Base-by-base conservation (phyloP, 768 basidiomycete species). In the Hydnomerulius pinastri region DNA sequence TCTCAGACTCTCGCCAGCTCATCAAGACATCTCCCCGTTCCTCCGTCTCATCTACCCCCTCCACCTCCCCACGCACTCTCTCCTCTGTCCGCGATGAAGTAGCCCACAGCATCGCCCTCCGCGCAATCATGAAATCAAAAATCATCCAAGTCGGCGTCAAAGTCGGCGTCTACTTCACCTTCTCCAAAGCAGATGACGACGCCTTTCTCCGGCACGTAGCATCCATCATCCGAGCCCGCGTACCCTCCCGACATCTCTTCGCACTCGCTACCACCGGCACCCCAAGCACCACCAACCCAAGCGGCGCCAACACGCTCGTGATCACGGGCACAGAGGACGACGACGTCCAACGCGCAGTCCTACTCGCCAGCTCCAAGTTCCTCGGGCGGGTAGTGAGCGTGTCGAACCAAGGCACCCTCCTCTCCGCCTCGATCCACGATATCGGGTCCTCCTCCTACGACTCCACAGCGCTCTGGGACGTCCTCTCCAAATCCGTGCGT, bases 321-420 rank as follows among this genome's bases (percentile, higher is more conserved):
- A 73, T 90, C 46, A 78, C 76, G 42, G 81, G 81, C 8, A 80
- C 85, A 6, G 75, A 77, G 1, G 66, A 71, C 10, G 75, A 78
- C 8, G 77, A 79, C 43, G 76, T 89, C n/a, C 79, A 85, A 44
- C 81, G 86, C 18, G 86, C 87, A 1, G 75, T 81, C 21, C 75
- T 87, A 7, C 79, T 90, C 45, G 75, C 78, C 12, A 74, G 73
- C 45, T 77, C 86, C 29, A 90, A 90, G 63, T 86, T 91, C 61
- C 70, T 86, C n/a, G 83, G 82, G 3, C 77, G 86, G 11, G 67
- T 88, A 24, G 62, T 71, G 28, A 57, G 70, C 25, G 70, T 74
- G 12, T 59, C 60, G 4, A 72, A 68, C 27, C 69, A 71, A 28
- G 67, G 66, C 24, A 60, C 63, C 41, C 46, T 57, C 15, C 67